These are phyloP conservation scores for Beauveria australis DNA, from an alignment of 2,329 filamentous ascomycete species.

Conservation along the genomic window DNA sequence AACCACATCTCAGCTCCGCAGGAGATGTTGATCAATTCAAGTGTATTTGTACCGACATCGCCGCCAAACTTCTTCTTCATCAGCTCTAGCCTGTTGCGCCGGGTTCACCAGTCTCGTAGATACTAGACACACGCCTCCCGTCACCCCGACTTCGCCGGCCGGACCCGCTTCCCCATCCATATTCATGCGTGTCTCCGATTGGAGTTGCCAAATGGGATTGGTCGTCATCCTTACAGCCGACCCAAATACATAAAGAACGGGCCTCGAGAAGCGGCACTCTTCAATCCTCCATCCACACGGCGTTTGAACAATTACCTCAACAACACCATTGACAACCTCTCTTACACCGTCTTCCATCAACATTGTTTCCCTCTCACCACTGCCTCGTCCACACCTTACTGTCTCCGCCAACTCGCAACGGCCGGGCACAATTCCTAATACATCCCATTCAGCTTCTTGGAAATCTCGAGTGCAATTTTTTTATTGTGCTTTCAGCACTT, in stretches of 20 bases:
- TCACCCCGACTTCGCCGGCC: slow-evolving; percentile 6
- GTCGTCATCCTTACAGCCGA: background rate
- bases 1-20: too few species aligned
- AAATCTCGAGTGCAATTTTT: background rate
- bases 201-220: slow-evolving; percentile 1
- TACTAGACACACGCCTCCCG: slow-evolving; percentile 6
- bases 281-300: background rate
- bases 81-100: background rate
- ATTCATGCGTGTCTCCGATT: background rate
- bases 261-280: background rate
- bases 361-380: background rate
- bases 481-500: background rate
- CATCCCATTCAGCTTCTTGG: background rate
- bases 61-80: background rate
- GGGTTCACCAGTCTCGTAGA: background rate
- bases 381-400: background rate
- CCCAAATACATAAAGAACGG: background rate
- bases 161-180: slow-evolving; percentile 9
- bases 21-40: too few species aligned
- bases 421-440: background rate
- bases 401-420: background rate
- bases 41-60: too few species aligned
- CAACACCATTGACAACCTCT: background rate
- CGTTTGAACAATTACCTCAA: background rate
- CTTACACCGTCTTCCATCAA: background rate